A percentile compares a stretch with the other conserved stretches of the same genome.
phyloP scores from a whole-genome alignment of 306 rosid species.

The Trichosanthes cucumerina region DNA sequence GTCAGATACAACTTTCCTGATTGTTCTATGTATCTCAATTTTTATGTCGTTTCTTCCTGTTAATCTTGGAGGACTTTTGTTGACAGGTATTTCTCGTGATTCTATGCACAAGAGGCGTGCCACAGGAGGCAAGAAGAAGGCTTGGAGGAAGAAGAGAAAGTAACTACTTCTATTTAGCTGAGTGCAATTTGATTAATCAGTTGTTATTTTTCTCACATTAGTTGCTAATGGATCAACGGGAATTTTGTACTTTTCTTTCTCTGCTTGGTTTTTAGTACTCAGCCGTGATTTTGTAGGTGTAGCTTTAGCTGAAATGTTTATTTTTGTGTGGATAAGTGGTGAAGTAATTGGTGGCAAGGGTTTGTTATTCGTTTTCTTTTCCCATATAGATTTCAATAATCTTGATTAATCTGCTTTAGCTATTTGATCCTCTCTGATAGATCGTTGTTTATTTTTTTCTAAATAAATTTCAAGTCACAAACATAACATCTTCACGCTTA shows the following conservation, averaged over 20 bases:
- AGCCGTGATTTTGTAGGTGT: background rate
- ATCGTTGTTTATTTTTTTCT: background rate
- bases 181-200: background rate
- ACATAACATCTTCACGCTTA: background rate
- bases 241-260: background rate
- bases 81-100: conserved; percentile 1
- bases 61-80: background rate
- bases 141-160: conserved; percentile 10
- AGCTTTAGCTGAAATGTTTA: background rate
- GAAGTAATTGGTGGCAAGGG: background rate
- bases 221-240: background rate
- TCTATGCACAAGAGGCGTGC: conserved; percentile 11
- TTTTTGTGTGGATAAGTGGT: background rate
- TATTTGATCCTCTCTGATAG: background rate
- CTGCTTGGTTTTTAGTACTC: background rate
- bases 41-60: background rate
- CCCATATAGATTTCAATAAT: background rate
- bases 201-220: background rate
- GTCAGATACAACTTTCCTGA: background rate
- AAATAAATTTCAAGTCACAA: background rate
- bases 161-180: background rate
- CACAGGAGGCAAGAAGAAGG: conserved; percentile 4
- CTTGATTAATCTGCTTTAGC: background rate
- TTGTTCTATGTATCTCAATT: background rate
- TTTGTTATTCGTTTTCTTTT: background rate